phyloP scores from a whole-genome alignment of 257 asterid genomes.

The Linaria vulgaris region DNA sequence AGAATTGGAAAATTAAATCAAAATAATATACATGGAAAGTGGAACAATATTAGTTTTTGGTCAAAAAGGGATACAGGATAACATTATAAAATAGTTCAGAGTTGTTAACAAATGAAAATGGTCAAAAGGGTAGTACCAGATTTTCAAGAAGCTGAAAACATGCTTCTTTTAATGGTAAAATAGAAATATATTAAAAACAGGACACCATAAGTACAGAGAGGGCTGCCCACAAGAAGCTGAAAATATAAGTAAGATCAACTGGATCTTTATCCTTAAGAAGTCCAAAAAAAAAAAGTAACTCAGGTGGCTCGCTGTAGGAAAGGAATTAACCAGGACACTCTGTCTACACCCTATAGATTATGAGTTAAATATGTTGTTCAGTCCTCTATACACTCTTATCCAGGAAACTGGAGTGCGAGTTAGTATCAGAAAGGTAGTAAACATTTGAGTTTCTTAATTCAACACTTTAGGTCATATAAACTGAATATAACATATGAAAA shows the following conservation, averaged over 20 bases:
- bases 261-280: not conserved
- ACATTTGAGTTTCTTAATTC: slow-evolving; percentile 5
- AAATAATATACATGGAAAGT: slow-evolving; percentile 8
- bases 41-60: slow-evolving; percentile 9
- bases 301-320: not conserved
- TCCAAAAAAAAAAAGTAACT: slow-evolving; percentile 9
- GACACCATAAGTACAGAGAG: no score
- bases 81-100: slow-evolving; percentile 6
- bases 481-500: not conserved
- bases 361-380: not conserved
- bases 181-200: no score
- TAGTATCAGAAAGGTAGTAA: not conserved
- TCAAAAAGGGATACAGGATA: slow-evolving; percentile 15
- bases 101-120: slow-evolving; percentile 2
- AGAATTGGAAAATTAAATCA: not conserved
- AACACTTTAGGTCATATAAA: not conserved
- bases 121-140: slow-evolving; percentile 9
- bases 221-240: slow-evolving; percentile 15
- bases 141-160: slow-evolving; percentile 13
- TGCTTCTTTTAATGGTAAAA: no score
- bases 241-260: slow-evolving; percentile 1
- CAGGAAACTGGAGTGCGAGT: no score
- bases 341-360: not conserved
- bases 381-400: not conserved
- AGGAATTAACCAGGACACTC: not conserved